These are phyloP conservation scores for Quillaja saponaria DNA, from an alignment of 306 rosid species.

Conservation along the genomic window DNA sequence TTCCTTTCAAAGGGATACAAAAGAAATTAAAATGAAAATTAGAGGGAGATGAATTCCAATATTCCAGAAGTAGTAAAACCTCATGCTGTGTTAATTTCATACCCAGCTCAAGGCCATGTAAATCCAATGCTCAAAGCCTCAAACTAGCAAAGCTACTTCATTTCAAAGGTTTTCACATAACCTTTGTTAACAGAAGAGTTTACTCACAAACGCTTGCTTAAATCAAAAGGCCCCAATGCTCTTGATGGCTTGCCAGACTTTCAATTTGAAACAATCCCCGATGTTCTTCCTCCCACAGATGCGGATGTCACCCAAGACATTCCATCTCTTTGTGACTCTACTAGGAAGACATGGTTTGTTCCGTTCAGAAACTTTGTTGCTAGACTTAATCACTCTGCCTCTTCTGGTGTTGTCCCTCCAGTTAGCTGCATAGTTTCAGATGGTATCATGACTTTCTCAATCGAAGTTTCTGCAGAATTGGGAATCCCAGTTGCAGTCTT, in stretches of 20 bases:
- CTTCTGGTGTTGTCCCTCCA: slow-evolving; percentile 11
- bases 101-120: slow-evolving; percentile 31
- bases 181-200: too few species aligned
- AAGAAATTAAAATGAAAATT: too few species aligned
- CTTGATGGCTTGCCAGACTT: slow-evolving; percentile 7
- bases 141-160: slow-evolving; percentile 33
- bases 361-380: slow-evolving; percentile 18
- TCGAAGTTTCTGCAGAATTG: slow-evolving; percentile 22
- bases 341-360: not conserved
- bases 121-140: too few species aligned
- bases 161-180: slow-evolving; percentile 25
- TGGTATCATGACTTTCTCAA: slow-evolving; percentile 12
- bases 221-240: slow-evolving; percentile 25
- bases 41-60: slow-evolving; percentile 32
- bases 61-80: slow-evolving; percentile 51
- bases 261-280: too few species aligned
- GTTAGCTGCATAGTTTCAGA: slow-evolving; percentile 36
- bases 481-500: not conserved
- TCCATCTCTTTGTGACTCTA: slow-evolving; percentile 10
- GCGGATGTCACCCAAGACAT: slow-evolving; percentile 14
- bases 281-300: slow-evolving; percentile 4
- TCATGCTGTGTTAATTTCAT: slow-evolving; percentile 25
- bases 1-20: too few species aligned
- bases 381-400: slow-evolving; percentile 11
- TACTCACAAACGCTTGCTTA: too few species aligned